Evolutionary conservation across 2,329 filamentous ascomycete species (phyloP), one percentile per base, ranked within the genome.

Genomic region (Acephala macrosclerotiorum): DNA sequence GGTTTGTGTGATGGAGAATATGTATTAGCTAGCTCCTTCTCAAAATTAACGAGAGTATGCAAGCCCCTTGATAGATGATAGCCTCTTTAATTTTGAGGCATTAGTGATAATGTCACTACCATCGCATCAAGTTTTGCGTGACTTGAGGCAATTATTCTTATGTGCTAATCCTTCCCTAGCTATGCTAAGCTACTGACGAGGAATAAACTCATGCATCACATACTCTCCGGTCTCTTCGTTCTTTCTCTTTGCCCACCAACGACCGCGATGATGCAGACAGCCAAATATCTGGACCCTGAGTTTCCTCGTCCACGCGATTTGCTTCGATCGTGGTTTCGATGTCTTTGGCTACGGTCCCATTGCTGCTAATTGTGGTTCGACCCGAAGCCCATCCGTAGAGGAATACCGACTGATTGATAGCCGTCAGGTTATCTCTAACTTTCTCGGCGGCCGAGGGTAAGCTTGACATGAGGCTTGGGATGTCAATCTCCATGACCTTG

Each of bases 381-480:
- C 82, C 80, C 8, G 79, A 78, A 14, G 79, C 79, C 90, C 90
- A 92, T 14, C 89, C 89, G 72, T 88, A 88, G 59, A 91, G 78
- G 73, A 92, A 91, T 3, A 91, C 89, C n/a, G 87, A 88, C 59
- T 80, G 76, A 72, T 92, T 92, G 68, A 92, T 87, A 18, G 81
- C 77, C 1, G 83, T 86, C 60, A 91, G 78, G 6, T 81, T 78
- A 12, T 80, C 71, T 1, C 77, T 77, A 16, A 89, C 79, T 62
- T 80, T 79, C 16, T 76, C 66, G 22, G 77, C 78, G 14, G 85
- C 80, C 1, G 74, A 67, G 25, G 84, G 85, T 8, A 88, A 77
- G 14, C 70, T 76, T 14, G 74, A 71, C 29, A 80, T 74, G n/a
- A 75, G 57, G 45, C 61, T 33, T 18, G 74, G 74, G 14, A 82